phyloP scores from a whole-genome alignment of 2,329 filamentous ascomycete species.

The Arthrobotrys musiformis region DNA sequence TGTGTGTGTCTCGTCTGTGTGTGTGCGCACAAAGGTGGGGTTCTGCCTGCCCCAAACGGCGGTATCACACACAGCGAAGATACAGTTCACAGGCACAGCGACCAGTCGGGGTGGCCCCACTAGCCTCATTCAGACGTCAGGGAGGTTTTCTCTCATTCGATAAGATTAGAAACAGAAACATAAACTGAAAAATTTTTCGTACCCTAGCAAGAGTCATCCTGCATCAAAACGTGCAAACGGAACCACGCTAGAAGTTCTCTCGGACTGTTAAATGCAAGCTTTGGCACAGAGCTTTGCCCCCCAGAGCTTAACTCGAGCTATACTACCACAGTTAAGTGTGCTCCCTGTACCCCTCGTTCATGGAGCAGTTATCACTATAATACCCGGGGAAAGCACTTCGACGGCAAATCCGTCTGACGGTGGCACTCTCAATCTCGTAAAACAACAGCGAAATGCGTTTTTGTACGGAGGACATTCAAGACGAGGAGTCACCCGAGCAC shows the following conservation, averaged over 20 bases:
- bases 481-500: background rate
- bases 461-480: background rate
- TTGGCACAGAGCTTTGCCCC: constrained; percentile 34
- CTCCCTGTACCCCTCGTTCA: background rate
- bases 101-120: constrained; percentile 9
- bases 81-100: background rate
- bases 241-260: background rate
- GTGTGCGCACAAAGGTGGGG: background rate
- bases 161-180: constrained; percentile 45
- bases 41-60: constrained; percentile 17
- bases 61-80: background rate
- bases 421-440: background rate
- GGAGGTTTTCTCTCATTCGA: constrained; percentile 19
- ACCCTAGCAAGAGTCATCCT: constrained; percentile 50
- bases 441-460: background rate
- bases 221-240: constrained; percentile 12
- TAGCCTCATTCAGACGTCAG: constrained; percentile 29
- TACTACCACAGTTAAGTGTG: no score
- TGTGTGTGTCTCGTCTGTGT: background rate
- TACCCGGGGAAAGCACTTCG: background rate
- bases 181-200: constrained; percentile 47
- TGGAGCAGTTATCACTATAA: background rate
- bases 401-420: background rate
- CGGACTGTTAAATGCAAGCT: background rate
- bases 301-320: constrained; percentile 13